Evolutionary conservation across 2,329 filamentous ascomycete species (phyloP).

Genomic region (Fusarium concolor): DNA sequence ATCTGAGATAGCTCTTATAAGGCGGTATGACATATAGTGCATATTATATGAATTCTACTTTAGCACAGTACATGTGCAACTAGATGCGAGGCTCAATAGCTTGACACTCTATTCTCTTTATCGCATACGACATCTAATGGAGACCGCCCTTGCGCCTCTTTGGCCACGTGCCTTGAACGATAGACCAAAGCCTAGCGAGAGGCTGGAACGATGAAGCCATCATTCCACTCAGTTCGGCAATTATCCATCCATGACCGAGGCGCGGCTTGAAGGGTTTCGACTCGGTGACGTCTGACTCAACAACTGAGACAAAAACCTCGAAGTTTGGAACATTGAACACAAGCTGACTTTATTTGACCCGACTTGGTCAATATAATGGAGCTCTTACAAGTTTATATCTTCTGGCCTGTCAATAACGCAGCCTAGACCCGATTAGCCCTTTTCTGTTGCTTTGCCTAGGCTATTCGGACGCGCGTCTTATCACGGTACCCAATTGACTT

Average conservation of each 20-base stretch:
- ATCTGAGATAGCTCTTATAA: too few relatives aligned
- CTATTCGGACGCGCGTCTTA: neutral
- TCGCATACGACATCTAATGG: neutral
- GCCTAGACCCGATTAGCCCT: neutral
- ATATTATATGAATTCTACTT: too few relatives aligned
- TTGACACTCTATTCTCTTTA: neutral
- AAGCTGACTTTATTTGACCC: neutral
- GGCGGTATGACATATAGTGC: too few relatives aligned
- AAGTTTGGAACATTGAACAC: neutral
- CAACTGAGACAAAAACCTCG: neutral
- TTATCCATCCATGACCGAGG: neutral
- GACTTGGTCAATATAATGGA: neutral
- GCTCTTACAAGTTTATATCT: neutral
- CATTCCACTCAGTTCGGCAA: neutral
- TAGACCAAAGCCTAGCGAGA: too few relatives aligned
- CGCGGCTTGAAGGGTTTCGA: neutral
- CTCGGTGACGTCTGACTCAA: neutral
- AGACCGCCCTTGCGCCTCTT: too few relatives aligned
- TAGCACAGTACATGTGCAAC: neutral
- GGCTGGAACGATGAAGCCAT: conserved; percentile 19
- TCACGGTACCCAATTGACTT: neutral
- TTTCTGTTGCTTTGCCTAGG: neutral
- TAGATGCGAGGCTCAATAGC: neutral
- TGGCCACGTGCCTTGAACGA: neutral
- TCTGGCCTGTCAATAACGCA: neutral